Conservation (phyloP, 73 alveolate genomes). For the Paraurostyla sp. region DNA sequence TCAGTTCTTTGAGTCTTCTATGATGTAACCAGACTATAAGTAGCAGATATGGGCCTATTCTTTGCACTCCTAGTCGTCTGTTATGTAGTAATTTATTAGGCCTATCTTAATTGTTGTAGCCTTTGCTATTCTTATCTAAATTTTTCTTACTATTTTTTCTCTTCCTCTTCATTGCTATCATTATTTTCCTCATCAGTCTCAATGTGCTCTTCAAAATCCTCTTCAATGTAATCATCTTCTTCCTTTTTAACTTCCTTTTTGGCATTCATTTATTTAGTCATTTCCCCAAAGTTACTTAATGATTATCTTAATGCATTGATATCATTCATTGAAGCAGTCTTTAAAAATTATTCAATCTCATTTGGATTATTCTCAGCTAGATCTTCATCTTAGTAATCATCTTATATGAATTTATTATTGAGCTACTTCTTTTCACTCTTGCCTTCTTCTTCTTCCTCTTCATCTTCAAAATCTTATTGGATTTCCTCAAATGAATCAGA, state of each 20-base stretch:
- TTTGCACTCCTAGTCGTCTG: constrained; percentile 35
- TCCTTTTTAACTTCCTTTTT: constrained; percentile 60
- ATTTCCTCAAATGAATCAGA: constrained; percentile 51
- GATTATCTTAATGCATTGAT: constrained; percentile 58
- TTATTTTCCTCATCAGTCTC: constrained; percentile 24
- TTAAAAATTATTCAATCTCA: constrained; percentile 43
- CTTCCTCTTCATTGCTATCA: not conserved
- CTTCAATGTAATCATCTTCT: constrained; percentile 66
- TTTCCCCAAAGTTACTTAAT: constrained; percentile 43
- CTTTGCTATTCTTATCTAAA: constrained; percentile 35
- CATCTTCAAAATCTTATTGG: constrained; percentile 36
- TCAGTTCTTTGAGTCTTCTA: constrained; percentile 17
- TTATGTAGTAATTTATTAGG: not conserved
- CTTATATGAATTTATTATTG: constrained; percentile 41
- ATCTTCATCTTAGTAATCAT: constrained; percentile 68
- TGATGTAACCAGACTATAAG: constrained; percentile 29
- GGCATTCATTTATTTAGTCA: constrained; percentile 5
- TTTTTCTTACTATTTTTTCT: not conserved
- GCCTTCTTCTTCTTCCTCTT: constrained; percentile 24
- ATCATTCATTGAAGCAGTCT: constrained; percentile 53
- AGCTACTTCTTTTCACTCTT: constrained; percentile 56
- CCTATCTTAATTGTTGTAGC: not conserved
- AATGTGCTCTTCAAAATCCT: constrained; percentile 70
- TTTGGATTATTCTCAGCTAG: not conserved
- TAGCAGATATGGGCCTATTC: constrained; percentile 71